Conservation (phyloP, 768 basidiomycete genomes). For the Pleurotus platypus region DNA sequence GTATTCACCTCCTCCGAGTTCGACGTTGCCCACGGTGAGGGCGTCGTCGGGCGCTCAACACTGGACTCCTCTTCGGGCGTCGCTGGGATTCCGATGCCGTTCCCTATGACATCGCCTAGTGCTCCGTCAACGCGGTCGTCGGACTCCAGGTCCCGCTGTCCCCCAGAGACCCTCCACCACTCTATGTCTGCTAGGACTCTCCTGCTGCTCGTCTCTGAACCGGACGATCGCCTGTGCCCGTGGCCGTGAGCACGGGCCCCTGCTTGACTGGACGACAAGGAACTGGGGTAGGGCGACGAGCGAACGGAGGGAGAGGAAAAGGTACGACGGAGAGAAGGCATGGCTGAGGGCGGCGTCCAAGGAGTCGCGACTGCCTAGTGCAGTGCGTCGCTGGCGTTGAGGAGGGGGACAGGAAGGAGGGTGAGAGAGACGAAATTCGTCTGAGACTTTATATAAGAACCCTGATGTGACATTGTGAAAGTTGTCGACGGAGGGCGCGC, state of each 20-base stretch:
- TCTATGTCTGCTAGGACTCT: conserved; percentile 84
- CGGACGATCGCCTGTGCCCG: conserved; percentile 61
- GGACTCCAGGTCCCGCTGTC: conserved; percentile 53
- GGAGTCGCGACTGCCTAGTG: conserved; percentile 45
- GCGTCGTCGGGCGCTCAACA: conserved; percentile 34
- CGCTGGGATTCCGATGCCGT: conserved; percentile 22
- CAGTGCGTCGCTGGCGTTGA: conserved; percentile 33
- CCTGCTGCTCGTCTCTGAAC: conserved; percentile 59
- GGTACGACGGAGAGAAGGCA: conserved; percentile 82
- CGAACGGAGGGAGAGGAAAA: conserved; percentile 68
- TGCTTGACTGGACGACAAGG: conserved; percentile 28
- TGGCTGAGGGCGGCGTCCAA: conserved; percentile 19
- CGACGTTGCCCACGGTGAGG: conserved; percentile 27
- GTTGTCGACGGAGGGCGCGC: background rate
- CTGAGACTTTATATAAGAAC: conserved; percentile 5
- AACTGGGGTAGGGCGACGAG: conserved; percentile 59
- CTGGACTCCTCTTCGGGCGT: conserved; percentile 26
- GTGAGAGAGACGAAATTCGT: conserved; percentile 21
- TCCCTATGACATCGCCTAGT: conserved; percentile 21
- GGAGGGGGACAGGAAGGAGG: conserved; percentile 26
- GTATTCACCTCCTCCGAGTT: conserved; percentile 35
- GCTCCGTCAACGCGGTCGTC: conserved; percentile 36
- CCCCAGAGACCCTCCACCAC: conserved; percentile 80
- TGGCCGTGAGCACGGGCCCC: conserved; percentile 29
- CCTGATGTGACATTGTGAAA: conserved; percentile 8